A percentile compares a stretch with the other conserved stretches of the same genome.
These are phyloP conservation scores for Scortechinia acanthostroma DNA, from an alignment of 2,329 filamentous ascomycete genomes.

Conservation along the genomic window DNA sequence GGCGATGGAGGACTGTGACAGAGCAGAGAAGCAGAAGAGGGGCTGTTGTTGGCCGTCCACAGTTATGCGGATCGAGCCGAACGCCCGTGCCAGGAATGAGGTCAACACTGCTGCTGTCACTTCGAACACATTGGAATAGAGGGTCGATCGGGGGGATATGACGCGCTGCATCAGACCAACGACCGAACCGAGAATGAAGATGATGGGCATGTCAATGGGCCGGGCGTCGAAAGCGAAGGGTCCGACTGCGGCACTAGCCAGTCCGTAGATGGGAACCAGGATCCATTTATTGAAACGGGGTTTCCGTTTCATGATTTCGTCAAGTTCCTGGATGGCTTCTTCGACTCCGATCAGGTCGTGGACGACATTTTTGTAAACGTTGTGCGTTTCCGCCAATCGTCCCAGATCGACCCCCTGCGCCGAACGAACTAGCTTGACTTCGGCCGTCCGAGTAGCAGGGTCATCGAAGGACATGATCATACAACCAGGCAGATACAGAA, in stretches of 20 bases:
- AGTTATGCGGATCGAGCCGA: constrained; percentile 60
- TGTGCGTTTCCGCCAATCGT: constrained; percentile 66
- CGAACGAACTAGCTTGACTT: constrained; percentile 68
- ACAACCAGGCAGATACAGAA: constrained; percentile 62
- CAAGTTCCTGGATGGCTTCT: constrained; percentile 55
- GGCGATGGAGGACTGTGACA: constrained; percentile 67
- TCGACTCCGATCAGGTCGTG: constrained; percentile 68
- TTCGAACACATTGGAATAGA: constrained; percentile 46
- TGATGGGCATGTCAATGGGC: constrained; percentile 71
- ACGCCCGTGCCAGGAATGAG: constrained; percentile 62
- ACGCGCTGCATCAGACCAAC: constrained; percentile 71
- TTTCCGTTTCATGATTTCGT: constrained; percentile 38
- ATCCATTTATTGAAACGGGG: constrained; percentile 40
- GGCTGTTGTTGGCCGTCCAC: constrained; percentile 29
- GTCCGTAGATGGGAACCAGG: constrained; percentile 62
- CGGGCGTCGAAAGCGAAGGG: constrained; percentile 75
- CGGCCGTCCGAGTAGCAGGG: constrained; percentile 62
- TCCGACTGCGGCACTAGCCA: constrained; percentile 70
- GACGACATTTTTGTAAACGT: constrained; percentile 74
- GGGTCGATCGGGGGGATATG: constrained; percentile 69
- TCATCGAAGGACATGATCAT: constrained; percentile 69
- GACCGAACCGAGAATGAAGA: constrained; percentile 69
- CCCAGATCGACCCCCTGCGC: constrained; percentile 67
- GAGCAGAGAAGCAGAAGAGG: constrained; percentile 65
- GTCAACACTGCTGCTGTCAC: constrained; percentile 48